Base-by-base conservation (phyloP, 2,329 filamentous ascomycete species). In the Pleoardoris graminearum region DNA sequence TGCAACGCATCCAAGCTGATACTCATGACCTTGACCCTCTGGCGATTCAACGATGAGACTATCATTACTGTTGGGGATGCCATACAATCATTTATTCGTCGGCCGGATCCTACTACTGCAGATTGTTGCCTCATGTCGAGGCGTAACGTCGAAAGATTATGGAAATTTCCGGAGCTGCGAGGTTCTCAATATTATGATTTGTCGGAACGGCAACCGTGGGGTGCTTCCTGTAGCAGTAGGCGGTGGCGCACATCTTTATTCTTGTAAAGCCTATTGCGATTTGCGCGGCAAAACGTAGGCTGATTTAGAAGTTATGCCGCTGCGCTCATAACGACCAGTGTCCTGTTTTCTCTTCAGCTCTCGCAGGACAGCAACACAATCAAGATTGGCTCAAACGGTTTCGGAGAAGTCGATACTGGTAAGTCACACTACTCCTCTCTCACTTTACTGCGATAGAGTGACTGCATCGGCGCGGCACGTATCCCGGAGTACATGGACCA, bases 121-220 rank as follows among this genome's bases (percentile, higher is more conserved):
- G 33, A 53, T 16, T 55, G 46, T 29, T 61, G 57, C 23, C 52
- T 46, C n/a, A 51, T 44, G 48, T 50, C 46, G n/a, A 38, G 37
- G 19, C 47, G 23, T 7, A 55, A 42, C 38, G 48, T 52, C 22
- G 50, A 38, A 17, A 48, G 3, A 6, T 17, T 37, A 25, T 54
- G 51, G 49, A 32, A 36, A 33, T 16, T 36, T 12, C 36, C 44
- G 16, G 33, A 43, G 19, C 19, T 23, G n/a, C 30, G 36, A 22
- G 8, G 11, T 1, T 42, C 25, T 17, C 55, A 53, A 21, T 41
- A 38, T 11, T 58, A 37, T 25, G 22, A 50, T 17, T 37, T 44
- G 5, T 22, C n/a, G 1, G 29, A 43, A 17, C 22, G 50, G 8
- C 27, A 46, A 25, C 23, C 21, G 3, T 59, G 56, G 53, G 42